Conservation (phyloP, 2,329 filamentous ascomycete genomes). For the Aureobasidium sp. region DNA sequence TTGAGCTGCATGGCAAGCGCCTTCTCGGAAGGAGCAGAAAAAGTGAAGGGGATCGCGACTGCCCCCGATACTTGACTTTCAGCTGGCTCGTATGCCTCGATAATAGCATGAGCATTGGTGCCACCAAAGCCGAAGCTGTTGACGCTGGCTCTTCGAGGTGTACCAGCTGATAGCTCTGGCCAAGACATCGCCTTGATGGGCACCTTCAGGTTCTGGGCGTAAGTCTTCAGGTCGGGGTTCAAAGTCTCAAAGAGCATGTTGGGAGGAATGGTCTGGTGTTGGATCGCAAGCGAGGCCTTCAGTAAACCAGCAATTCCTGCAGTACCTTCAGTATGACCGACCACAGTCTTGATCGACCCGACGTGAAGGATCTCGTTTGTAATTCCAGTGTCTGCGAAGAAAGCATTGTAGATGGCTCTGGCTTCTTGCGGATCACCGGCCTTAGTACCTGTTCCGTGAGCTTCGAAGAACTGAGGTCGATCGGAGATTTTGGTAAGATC, state of each 20-base stretch:
- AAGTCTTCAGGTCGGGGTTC: background rate
- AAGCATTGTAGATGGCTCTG: slow-evolving; percentile 25
- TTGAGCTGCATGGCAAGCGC: slow-evolving; percentile 20
- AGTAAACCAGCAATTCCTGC: slow-evolving; percentile 34
- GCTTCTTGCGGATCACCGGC: slow-evolving; percentile 22
- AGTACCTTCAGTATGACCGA: slow-evolving; percentile 43
- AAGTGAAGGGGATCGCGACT: slow-evolving; percentile 1
- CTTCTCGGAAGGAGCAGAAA: slow-evolving; percentile 20
- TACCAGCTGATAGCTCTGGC: slow-evolving; percentile 38
- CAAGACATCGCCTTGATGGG: background rate
- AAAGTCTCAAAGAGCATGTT: slow-evolving; percentile 14
- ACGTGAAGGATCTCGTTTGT: slow-evolving; percentile 13
- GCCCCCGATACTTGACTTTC: slow-evolving; percentile 43
- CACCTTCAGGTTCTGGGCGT: slow-evolving; percentile 1
- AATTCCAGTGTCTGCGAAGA: slow-evolving; percentile 17
- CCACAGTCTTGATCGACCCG: slow-evolving; percentile 25
- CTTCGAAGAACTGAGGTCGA: slow-evolving; percentile 30
- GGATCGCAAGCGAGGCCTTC: slow-evolving; percentile 22
- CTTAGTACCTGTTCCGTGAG: slow-evolving; percentile 23
- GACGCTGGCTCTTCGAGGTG: slow-evolving; percentile 3
- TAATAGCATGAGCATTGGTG: slow-evolving; percentile 22
- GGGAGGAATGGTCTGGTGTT: slow-evolving; percentile 20
- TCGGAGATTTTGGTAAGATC: slow-evolving; percentile 19
- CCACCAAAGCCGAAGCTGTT: slow-evolving; percentile 23
- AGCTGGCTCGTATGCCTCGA: slow-evolving; percentile 26